Evolutionary conservation across 75 land plant genomes (phyloP), one percentile per base, ranked within the genome.

Genomic region (Pseudotsuga menziesii): DNA sequence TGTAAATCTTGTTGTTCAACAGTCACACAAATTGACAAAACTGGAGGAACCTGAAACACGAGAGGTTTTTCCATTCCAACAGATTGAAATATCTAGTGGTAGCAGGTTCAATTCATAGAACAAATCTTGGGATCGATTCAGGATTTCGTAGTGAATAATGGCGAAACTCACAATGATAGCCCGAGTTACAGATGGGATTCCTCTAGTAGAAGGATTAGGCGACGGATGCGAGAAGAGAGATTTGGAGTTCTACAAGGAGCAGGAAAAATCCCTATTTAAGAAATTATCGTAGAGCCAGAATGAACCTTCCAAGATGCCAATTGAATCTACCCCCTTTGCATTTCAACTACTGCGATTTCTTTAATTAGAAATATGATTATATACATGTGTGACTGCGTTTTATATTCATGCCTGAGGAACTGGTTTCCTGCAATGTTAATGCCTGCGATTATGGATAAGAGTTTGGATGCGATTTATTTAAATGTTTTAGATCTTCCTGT

Each of bases 101-200:
- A 5, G 15, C 41, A 64, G 39, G 39, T 23, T 64, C n/a, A 11
- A 32, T 32, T 32, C 17, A 64, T 19, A 5, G 63, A 61, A 61
- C 36, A 3, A 32, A 64, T 19, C 19, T 20, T 8, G 52, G 8
- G 52, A 8, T 5, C 52, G 8, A 35, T 67, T 35, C 52, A 44
- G 52, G 52, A 44, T 44, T 44, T 44, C 52, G 73, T 27, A 71
- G 41, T 62, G 22, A 39, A 82, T 81, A 78, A 93, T 96, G 98
- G 98, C 91, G 77, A 96, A 96, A 86, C 70, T 96, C 75, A 96
- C 98, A 15, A 86, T 96, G 90, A 91, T 96, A 81, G 98, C 98
- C 4, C 89, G 98, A 81, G 94, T 96, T 54, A 93, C 92, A 27
- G 98, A 96, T 83, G 98, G 98, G 15, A 83, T 96, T 62, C 98